Evolutionary conservation across 345 rosid genomes (phyloP).

Genomic region (Hirschfeldia incana): DNA sequence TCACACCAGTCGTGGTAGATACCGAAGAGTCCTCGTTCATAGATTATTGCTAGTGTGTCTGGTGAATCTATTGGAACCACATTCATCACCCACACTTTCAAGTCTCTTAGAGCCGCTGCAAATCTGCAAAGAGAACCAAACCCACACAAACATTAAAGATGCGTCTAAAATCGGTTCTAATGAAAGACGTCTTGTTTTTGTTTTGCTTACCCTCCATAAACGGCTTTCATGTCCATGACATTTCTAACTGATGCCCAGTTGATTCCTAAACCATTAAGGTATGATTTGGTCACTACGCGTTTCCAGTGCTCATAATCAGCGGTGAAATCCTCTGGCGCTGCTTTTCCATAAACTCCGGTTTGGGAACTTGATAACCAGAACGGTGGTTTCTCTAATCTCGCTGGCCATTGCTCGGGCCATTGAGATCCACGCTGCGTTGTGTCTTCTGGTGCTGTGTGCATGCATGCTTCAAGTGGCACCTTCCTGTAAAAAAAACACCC

Average conservation of each 20-base stretch:
- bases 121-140: conserved; percentile 56
- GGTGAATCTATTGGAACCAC: conserved; percentile 82
- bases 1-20: conserved; percentile 98
- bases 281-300: conserved; percentile 78
- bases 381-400: conserved; percentile 75
- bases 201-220: conserved; percentile 85
- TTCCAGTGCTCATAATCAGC: conserved; percentile 89
- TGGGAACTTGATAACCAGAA: conserved; percentile 83
- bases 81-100: conserved; percentile 94
- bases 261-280: conserved; percentile 78
- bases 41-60: conserved; percentile 89
- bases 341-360: conserved; percentile 89
- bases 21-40: conserved; percentile 89
- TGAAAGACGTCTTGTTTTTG: background rate
- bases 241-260: conserved; percentile 84
- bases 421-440: conserved; percentile 73
- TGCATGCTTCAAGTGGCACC: conserved; percentile 84
- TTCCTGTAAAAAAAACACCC: conserved; percentile 49
- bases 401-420: conserved; percentile 96
- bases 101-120: conserved; percentile 83
- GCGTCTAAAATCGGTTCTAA: background rate
- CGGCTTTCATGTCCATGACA: conserved; percentile 96
- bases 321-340: conserved; percentile 83
- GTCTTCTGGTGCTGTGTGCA: conserved; percentile 76
- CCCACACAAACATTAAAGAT: conserved; percentile 9